phyloP scores from a whole-genome alignment of 169 alveolate species.

The Plasmodium gonderi region DNA sequence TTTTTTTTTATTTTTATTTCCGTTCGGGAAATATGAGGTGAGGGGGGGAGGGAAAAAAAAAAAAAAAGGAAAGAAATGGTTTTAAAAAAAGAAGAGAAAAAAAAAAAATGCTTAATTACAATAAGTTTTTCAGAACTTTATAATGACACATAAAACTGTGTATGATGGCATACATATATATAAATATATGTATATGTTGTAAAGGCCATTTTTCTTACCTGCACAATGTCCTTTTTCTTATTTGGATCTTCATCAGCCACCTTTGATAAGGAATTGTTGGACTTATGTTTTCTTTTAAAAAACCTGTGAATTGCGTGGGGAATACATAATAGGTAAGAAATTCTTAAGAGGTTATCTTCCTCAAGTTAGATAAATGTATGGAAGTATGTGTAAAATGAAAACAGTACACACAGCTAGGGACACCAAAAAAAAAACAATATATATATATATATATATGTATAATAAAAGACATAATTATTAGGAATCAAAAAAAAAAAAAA shows the following conservation, averaged over 20 bases:
- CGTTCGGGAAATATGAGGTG: not conserved
- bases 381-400: too few species aligned
- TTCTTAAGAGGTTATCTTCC: not conserved
- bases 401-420: too few species aligned
- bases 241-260: not conserved
- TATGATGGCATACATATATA: not conserved
- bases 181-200: not conserved
- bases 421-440: too few species aligned
- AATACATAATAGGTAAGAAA: not conserved
- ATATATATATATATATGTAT: not conserved
- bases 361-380: too few species aligned
- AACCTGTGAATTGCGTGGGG: constrained; percentile 16
- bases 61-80: not conserved
- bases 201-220: constrained; percentile 5
- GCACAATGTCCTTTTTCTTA: constrained; percentile 37
- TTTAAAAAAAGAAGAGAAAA: not conserved
- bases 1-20: too few species aligned
- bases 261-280: not conserved
- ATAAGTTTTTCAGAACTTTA: not conserved
- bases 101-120: not conserved
- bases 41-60: constrained; percentile 6
- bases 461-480: not conserved
- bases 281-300: constrained; percentile 46
- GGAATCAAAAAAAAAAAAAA: not conserved
- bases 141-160: not conserved